phyloP scores from a whole-genome alignment of 176 grass and related monocot species.

The Triticum dicoccoides region DNA sequence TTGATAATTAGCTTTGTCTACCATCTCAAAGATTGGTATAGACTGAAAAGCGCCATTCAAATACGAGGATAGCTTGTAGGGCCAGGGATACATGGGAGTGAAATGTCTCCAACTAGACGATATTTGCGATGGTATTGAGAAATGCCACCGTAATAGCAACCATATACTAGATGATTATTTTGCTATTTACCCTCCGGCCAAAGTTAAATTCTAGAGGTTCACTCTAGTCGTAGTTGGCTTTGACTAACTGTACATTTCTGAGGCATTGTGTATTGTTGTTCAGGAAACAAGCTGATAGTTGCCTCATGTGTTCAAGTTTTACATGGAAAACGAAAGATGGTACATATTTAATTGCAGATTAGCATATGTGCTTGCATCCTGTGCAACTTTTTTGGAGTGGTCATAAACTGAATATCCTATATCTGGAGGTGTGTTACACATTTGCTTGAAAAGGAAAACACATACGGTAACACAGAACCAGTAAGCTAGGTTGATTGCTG shows the following conservation, averaged over 20 bases:
- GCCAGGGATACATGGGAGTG: no score
- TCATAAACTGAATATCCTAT: background rate
- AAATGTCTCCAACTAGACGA: no score
- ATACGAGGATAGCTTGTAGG: no score
- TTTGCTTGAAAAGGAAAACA: background rate
- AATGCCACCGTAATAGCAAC: no score
- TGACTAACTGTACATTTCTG: conserved; percentile 21
- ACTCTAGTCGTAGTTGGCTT: conserved; percentile 16
- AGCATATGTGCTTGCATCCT: background rate
- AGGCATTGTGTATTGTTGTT: background rate
- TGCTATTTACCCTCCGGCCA: no score
- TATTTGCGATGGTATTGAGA: no score
- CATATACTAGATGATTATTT: no score
- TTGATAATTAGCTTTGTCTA: no score
- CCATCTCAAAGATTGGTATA: no score
- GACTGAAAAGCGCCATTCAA: no score
- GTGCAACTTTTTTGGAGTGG: background rate
- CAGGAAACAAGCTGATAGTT: background rate
- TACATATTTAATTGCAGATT: background rate
- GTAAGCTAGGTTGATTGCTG: background rate
- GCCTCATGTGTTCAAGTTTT: conserved; percentile 19
- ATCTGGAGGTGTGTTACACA: background rate
- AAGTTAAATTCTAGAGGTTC: background rate
- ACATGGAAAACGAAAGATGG: background rate
- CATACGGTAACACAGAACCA: background rate